Percentiles rank a stretch among this genome's conserved stretches.
These are phyloP conservation scores for Phytophthora litchii DNA, from an alignment of 352 stramenopile genomes.

Conservation along the genomic window DNA sequence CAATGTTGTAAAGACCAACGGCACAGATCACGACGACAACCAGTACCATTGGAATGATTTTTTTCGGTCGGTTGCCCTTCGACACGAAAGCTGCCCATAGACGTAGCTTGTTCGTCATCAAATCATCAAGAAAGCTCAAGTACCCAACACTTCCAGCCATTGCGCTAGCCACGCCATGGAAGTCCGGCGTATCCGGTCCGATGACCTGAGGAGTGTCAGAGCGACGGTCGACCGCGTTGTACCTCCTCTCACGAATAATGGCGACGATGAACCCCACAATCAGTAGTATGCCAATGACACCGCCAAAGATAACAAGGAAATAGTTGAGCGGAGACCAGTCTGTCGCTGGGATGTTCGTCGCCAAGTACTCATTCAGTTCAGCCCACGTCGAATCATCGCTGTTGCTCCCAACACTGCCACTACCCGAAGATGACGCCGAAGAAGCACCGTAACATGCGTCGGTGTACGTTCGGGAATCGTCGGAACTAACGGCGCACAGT, in stretches of 20 bases:
- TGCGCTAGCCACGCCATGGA: conserved; percentile 26
- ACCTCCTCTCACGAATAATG: conserved; percentile 33
- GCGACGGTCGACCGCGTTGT: conserved; percentile 13
- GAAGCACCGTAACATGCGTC: conserved; percentile 43
- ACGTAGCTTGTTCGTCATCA: conserved; percentile 45
- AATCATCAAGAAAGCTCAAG: conserved; percentile 48
- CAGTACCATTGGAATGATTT: conserved; percentile 44
- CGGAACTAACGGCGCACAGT: conserved; percentile 44
- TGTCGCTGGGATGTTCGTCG: conserved; percentile 39
- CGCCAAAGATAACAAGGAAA: conserved; percentile 55
- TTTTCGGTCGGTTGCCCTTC: conserved; percentile 40
- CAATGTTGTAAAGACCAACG: conserved; percentile 45
- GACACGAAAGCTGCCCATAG: conserved; percentile 51
- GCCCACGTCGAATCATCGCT: conserved; percentile 39
- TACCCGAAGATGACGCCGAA: conserved; percentile 19
- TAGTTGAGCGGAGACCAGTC: conserved; percentile 55
- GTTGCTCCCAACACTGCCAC: conserved; percentile 8
- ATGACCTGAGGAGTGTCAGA: conserved; percentile 23
- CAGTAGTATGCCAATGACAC: conserved; percentile 33
- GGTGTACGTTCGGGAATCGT: conserved; percentile 45
- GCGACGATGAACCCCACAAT: conserved; percentile 49
- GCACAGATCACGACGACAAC: conserved; percentile 43
- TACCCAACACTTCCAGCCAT: conserved; percentile 18
- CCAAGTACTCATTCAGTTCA: conserved; percentile 42
- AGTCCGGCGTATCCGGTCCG: conserved; percentile 28